Base-by-base conservation (phyloP, 2,329 filamentous ascomycete genomes). In the Madurella mycetomatis region DNA sequence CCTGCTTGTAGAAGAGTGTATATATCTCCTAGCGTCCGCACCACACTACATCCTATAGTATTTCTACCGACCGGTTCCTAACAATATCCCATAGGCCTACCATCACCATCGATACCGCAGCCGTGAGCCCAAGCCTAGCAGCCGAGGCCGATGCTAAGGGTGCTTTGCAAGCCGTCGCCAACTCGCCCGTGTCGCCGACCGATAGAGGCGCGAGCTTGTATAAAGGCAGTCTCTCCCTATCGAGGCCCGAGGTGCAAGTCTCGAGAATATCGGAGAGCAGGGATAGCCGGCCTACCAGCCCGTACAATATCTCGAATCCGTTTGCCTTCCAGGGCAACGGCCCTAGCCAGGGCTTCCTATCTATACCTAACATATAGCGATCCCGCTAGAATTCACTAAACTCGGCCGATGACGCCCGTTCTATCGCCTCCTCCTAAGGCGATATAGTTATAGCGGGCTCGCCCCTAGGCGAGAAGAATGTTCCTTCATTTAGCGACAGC, bases 331-430 rank as follows among this genome's bases (percentile, higher is more conserved):
- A 72, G 15, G 70, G 68, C 16, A 73, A 69, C 70, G 71, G 84
- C 69, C 66, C 75, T 63, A 66, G 71, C 53, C 66, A 76, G 62
- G 76, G 76, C 51, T 87, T 87, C 61, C 74, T 90, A 44, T 77
- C 84, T 0, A 86, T 90, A 1, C 87, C 87, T 1, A 77, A 76
- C n/a, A 75, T 73, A 46, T 66, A 75, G 49, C 76, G 84, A 48
- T 84, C 84, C 37, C 75, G 86, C 56, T 84, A 87, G 53, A 85
- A 85, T 62, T 90, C 86, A 1, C 73, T 89, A 46, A 86, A 88
- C 63, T 87, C 85, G 9, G 79, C 83, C 31, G 84, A 86, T 55
- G 79, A 76, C 34, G 76, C 78, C 16, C 78, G 79, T 37, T 84
- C 83, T 1, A 68, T 78, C 16, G 72, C 79, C 16, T 81, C 79